Evolutionary conservation across 139 green algal species (phyloP), one percentile per base, ranked within the genome.

Genomic region (Marvania coccoides): DNA sequence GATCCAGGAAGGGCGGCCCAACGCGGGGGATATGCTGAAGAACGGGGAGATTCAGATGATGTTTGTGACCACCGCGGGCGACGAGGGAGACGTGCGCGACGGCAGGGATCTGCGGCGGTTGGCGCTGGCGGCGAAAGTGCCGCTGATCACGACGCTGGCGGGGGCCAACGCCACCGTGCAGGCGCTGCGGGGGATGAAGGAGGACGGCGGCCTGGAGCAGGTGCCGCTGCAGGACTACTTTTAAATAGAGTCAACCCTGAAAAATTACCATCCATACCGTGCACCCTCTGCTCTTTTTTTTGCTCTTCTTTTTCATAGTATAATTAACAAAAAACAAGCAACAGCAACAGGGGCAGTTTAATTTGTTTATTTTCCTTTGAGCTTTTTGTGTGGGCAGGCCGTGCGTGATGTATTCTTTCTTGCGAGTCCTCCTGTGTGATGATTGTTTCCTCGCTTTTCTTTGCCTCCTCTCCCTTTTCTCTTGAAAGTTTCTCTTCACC

Each of bases 1-100:
- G 83, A 91, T 99, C 65, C 90, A 97, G 69, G 95, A 99, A 75
- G 95, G 95, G 1, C 76, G 95, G 15, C 92, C 92, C 63, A 91
- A 97, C 70, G 81, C 85, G 35, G 71, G 31, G n/a, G 86, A 94
- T 65, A 57, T 84, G 42, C 56, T 92, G 39, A 84, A 86, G 76
- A 96, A 97, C 72, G 81, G 81, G 15, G 88, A 95, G 37, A 87
- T 96, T 65, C 66, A 78, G 47, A 83, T 99, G 69, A 88, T 98
- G 76, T 83, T 99, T 38, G 94, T 98, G 70, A 98, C 91, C 4
- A 87, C 72, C 45, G 81, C 80, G 34, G 90, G 90, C 3, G 90
- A 99, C 65, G 87, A 92, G 70, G 30, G 77, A 0, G 95, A 99
- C 76, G 75, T 87, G 23, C 72, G 82, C 23, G 95, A 99, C 72